Evolutionary conservation across 371 early-diverging fungal species (phyloP).

Genomic region (Mortierella sp.): DNA sequence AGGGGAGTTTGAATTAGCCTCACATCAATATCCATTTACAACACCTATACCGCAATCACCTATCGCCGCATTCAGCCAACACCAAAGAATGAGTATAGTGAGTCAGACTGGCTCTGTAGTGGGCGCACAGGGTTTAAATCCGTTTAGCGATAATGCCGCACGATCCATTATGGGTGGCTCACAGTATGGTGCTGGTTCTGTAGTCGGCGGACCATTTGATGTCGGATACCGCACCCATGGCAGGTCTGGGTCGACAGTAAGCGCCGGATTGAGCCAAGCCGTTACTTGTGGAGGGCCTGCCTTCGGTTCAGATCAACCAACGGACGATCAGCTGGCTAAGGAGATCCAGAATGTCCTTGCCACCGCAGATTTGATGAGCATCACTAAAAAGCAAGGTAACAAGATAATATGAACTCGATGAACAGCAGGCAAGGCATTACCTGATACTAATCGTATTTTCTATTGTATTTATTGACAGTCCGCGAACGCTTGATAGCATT

Average conservation of each 20-base stretch:
- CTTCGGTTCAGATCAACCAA: constrained; percentile 69
- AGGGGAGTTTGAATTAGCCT: background rate
- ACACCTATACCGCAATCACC: background rate
- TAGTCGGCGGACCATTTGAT: constrained; percentile 23
- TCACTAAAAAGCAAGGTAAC: constrained; percentile 86
- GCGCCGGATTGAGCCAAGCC: constrained; percentile 14
- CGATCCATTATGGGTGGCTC: constrained; percentile 30
- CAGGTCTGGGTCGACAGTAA: constrained; percentile 31
- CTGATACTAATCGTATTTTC: background rate
- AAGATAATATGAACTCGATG: background rate
- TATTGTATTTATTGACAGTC: constrained; percentile 62
- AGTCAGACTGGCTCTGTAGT: constrained; percentile 17
- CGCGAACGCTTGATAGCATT: constrained; percentile 82
- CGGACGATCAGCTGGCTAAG: constrained; percentile 85
- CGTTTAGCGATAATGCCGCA: background rate
- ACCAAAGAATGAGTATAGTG: constrained; percentile 14
- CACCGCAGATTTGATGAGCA: constrained; percentile 83
- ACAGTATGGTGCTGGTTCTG: constrained; percentile 31
- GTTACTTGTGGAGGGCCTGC: background rate
- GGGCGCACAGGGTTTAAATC: constrained; percentile 7
- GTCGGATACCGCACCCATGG: constrained; percentile 27
- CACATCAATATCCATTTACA: constrained; percentile 6
- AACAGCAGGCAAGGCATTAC: background rate
- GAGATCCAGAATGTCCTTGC: constrained; percentile 87
- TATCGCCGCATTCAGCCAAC: constrained; percentile 12